Conservation (phyloP, 257 asterid genomes). For the Echium plantagineum region DNA sequence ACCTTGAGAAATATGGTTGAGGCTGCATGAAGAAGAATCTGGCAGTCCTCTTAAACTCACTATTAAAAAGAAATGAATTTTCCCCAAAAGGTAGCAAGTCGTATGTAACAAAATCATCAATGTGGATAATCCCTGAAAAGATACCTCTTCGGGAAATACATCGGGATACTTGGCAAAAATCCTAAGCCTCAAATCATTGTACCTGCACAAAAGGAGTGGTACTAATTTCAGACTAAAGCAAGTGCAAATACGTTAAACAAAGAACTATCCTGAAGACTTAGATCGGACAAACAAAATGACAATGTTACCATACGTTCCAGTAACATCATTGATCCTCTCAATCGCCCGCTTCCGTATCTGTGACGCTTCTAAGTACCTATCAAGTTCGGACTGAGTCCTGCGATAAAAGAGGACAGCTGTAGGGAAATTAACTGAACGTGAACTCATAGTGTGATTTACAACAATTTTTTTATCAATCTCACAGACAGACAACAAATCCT, state of each 20-base stretch:
- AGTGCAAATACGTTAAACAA: neutral
- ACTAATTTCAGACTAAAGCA: slow-evolving; percentile 9
- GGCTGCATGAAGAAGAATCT: neutral
- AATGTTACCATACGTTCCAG: slow-evolving; percentile 69
- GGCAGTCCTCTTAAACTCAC: neutral
- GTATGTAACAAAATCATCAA: neutral
- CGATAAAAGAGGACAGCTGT: slow-evolving; percentile 66
- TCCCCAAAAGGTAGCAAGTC: neutral
- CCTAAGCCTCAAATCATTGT: slow-evolving; percentile 58
- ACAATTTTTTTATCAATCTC: slow-evolving; percentile 7
- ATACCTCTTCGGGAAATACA: slow-evolving; percentile 84
- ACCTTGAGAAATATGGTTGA: neutral
- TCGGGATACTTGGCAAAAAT: slow-evolving; percentile 73
- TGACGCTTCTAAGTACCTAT: slow-evolving; percentile 87
- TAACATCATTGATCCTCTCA: slow-evolving; percentile 75
- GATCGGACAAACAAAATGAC: neutral
- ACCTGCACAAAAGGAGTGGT: slow-evolving; percentile 39
- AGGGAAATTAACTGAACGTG: slow-evolving; percentile 58
- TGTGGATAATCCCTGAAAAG: slow-evolving; percentile 3
- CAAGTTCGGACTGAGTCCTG: slow-evolving; percentile 93
- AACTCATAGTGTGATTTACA: slow-evolving; percentile 20
- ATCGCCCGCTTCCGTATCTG: slow-evolving; percentile 78
- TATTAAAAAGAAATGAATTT: too few relatives aligned
- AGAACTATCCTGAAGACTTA: neutral
- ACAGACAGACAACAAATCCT: slow-evolving; percentile 16